phyloP scores from a whole-genome alignment of 164 flowering plant species.

The Vitis rupestris region DNA sequence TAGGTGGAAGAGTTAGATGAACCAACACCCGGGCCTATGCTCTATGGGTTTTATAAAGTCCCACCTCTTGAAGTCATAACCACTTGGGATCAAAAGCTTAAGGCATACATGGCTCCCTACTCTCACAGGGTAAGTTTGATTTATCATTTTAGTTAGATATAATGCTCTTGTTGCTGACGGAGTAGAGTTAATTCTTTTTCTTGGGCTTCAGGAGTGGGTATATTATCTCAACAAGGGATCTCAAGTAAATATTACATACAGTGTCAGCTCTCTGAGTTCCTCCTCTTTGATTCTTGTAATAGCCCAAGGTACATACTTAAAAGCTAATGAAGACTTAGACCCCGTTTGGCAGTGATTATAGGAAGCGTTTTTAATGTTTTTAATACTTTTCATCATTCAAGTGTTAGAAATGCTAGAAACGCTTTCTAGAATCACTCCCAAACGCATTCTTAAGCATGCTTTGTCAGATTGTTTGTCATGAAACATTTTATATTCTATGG shows the following conservation, averaged over 20 bases:
- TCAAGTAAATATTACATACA: slow-evolving; percentile 39
- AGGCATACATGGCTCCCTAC: slow-evolving; percentile 23
- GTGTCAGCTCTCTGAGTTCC: slow-evolving; percentile 28
- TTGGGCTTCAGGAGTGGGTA: slow-evolving; percentile 44
- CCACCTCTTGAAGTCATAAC: slow-evolving; percentile 48
- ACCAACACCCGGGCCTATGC: slow-evolving; percentile 22
- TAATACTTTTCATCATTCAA: too few relatives aligned
- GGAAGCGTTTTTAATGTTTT: too few relatives aligned
- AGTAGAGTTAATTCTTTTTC: neutral
- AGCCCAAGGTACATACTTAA: slow-evolving; percentile 44
- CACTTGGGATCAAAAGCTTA: slow-evolving; percentile 35
- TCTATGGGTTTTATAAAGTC: slow-evolving; percentile 42
- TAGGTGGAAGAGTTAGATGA: slow-evolving; percentile 42
- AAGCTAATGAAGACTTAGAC: too few relatives aligned
- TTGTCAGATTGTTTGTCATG: too few relatives aligned
- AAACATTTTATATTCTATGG: too few relatives aligned
- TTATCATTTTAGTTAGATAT: neutral
- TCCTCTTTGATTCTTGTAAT: slow-evolving; percentile 43
- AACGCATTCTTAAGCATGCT: too few relatives aligned
- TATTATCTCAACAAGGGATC: slow-evolving; percentile 52
- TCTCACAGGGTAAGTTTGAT: slow-evolving; percentile 41
- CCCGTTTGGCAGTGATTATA: too few relatives aligned
- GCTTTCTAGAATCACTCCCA: too few relatives aligned
- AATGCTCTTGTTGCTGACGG: neutral
- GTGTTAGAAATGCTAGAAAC: too few relatives aligned